These are phyloP conservation scores for Musa balbisiana DNA, from an alignment of 202 grass and related monocot species.

Conservation along the genomic window DNA sequence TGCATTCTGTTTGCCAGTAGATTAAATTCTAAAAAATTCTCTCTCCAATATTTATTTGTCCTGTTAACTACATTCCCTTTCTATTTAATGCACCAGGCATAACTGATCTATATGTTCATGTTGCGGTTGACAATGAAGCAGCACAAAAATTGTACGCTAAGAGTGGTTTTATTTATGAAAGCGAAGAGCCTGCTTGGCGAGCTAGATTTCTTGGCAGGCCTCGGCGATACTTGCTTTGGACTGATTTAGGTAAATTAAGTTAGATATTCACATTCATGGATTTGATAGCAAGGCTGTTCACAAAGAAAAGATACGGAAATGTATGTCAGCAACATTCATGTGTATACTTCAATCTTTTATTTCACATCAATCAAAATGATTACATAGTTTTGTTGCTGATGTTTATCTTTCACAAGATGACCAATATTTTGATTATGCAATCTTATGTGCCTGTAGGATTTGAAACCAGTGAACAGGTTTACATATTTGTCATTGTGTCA, in stretches of 20 bases:
- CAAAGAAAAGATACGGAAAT: no score
- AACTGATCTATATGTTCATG: conserved; percentile 92
- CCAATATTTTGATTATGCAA: no score
- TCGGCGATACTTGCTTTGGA: conserved; percentile 76
- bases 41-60: not conserved
- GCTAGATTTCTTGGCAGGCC: conserved; percentile 76
- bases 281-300: not conserved
- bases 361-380: no score
- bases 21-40: not conserved
- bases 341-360: no score
- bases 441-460: no score
- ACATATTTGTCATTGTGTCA: no score
- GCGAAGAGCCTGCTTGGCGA: conserved; percentile 76
- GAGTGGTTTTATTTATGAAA: conserved; percentile 88
- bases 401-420: no score
- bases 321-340: no score
- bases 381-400: no score
- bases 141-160: conserved; percentile 69
- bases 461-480: no score
- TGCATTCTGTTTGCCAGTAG: not conserved
- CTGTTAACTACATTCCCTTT: not conserved
- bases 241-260: conserved; percentile 40
- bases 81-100: conserved; percentile 44
- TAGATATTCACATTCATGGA: not conserved
- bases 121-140: conserved; percentile 74